phyloP scores from a whole-genome alignment of 2,329 filamentous ascomycete species.

The Blastomyces parvus region DNA sequence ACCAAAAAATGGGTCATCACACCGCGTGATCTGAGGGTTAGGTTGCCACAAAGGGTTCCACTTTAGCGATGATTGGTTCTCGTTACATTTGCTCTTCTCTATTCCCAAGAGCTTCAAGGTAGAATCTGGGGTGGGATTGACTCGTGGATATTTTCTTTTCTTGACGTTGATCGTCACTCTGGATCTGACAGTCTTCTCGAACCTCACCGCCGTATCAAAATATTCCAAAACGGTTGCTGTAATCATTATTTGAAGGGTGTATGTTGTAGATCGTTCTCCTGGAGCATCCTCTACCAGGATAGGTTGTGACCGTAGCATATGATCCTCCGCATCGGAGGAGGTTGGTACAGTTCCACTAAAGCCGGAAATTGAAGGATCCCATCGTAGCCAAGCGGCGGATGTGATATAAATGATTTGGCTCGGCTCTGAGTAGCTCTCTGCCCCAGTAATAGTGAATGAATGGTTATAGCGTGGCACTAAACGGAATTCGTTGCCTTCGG shows the following conservation, averaged over 20 bases:
- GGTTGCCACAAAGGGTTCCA: not conserved
- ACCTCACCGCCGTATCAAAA: conserved; percentile 12
- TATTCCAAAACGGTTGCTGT: conserved; percentile 13
- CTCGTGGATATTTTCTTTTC: not conserved
- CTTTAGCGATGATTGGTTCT: too few species aligned
- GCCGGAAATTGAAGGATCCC: conserved; percentile 12
- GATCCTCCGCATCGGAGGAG: conserved; percentile 13
- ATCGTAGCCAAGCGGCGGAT: conserved; percentile 18
- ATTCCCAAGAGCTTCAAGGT: not conserved
- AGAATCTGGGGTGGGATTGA: not conserved
- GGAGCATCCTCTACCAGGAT: not conserved
- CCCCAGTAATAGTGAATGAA: not conserved
- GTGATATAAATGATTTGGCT: conserved; percentile 3
- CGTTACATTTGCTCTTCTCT: not conserved
- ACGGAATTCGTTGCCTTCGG: conserved; percentile 13
- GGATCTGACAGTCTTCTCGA: conserved; percentile 17
- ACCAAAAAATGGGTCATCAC: not conserved
- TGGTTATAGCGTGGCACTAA: conserved; percentile 13
- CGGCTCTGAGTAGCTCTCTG: not conserved
- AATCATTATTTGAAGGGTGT: conserved; percentile 15
- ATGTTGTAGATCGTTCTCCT: not conserved
- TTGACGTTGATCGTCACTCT: conserved; percentile 14
- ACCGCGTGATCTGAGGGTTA: not conserved
- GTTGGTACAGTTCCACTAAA: conserved; percentile 21
- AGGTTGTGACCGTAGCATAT: not conserved